Evolutionary conservation across 108 stramenopile species (phyloP), one percentile per base, ranked within the genome.

Genomic region (Licmophora abbreviata): DNA sequence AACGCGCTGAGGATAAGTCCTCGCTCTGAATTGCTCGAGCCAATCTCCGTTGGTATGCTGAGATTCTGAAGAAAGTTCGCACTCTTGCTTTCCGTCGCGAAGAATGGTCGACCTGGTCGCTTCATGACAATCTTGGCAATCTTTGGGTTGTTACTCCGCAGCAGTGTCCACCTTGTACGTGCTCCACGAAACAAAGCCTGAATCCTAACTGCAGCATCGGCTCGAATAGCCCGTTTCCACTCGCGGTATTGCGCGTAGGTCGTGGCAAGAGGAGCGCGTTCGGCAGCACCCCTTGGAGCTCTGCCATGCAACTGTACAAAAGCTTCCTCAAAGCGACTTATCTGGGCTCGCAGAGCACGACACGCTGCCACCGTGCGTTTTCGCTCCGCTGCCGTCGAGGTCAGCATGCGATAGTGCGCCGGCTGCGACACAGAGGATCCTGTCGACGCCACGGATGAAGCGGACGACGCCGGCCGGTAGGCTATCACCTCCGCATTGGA

Each of bases 171-270:
- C 52, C 89, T 56, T 2, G 54, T 51, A 7, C 54, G 37, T 4
- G 78, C 74, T 17, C 85, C 89, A 21, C 92, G 78, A 29, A 72
- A 69, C 26, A 93, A 45, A 5, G 83, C 85, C 49, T 90, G 88
- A 50, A 94, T 84, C 20, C 83, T 60, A 51, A 78, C 77, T 14
- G 86, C 85, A 8, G 88, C 86, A 62, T 94, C 86, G 7, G 85
- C 76, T 20, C 92, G 79, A 62, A 94, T 90, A 24, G 79, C 84
- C 7, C 84, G 61, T 50, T 94, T 94, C 88, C 88, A 90, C 29
- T 88, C 88, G 28, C 86, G 50, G 46, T 94, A 94, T 54, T 88
- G 88, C 33, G 76, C 79, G 50, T 90, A 94, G 4, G 88, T 90
- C 33, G 83, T 82, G 6, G 86, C 88, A 15, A 94, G 61, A 3